phyloP scores from a whole-genome alignment of 768 basidiomycete genomes.

The Thelephora aurantiotincta region DNA sequence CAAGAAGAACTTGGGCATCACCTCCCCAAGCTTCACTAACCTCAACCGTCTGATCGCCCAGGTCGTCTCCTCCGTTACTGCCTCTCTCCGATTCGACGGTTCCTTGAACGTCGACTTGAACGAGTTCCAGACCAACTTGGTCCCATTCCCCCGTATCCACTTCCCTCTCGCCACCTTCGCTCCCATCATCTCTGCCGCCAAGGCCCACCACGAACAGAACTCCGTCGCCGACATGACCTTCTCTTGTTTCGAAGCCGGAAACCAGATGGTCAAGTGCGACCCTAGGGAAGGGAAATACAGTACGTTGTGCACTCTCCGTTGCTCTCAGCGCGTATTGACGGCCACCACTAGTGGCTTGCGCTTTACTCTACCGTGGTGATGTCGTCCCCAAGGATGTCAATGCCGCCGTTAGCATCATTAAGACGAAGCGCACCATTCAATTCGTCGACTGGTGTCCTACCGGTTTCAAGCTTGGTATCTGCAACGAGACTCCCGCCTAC shows the following conservation, averaged over 20 bases:
- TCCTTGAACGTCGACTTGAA: constrained; percentile 56
- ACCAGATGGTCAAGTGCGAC: constrained; percentile 74
- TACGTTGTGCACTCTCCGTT: constrained; percentile 15
- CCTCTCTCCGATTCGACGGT: constrained; percentile 47
- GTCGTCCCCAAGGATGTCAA: constrained; percentile 72
- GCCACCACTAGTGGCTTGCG: constrained; percentile 39
- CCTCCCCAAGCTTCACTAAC: constrained; percentile 48
- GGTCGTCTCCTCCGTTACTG: constrained; percentile 34
- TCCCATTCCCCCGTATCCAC: constrained; percentile 54
- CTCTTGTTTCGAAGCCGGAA: constrained; percentile 64
- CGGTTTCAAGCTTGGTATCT: constrained; percentile 69
- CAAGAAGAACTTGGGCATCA: constrained; percentile 39
- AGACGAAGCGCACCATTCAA: constrained; percentile 68
- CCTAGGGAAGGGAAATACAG: constrained; percentile 72
- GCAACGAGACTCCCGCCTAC: constrained; percentile 63
- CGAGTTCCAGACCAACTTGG: constrained; percentile 62
- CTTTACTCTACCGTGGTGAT: constrained; percentile 61
- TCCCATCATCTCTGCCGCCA: constrained; percentile 47
- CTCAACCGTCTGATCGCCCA: constrained; percentile 55
- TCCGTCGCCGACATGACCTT: constrained; percentile 57
- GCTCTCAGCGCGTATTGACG: background rate
- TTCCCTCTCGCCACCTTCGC: constrained; percentile 59
- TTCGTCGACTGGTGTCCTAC: constrained; percentile 74
- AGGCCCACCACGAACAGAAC: constrained; percentile 59
- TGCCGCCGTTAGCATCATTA: constrained; percentile 58